phyloP scores from a whole-genome alignment of 257 asterid genomes.

The Mitragyna speciosa region DNA sequence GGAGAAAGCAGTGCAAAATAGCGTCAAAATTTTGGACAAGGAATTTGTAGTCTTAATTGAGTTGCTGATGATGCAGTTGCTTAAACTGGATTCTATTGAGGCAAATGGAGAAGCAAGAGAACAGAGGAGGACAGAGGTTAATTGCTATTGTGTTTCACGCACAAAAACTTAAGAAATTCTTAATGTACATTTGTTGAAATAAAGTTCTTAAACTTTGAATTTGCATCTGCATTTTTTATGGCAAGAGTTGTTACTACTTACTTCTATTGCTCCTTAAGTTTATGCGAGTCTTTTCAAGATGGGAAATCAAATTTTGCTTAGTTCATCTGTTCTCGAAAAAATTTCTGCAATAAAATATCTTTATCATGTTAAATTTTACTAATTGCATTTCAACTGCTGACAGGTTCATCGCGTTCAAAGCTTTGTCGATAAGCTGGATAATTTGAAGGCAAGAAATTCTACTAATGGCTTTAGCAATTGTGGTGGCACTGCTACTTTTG shows the following conservation, averaged over 20 bases:
- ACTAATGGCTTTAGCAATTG: not conserved
- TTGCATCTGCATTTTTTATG: not conserved
- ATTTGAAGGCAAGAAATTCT: conserved; percentile 24
- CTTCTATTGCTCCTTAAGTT: not conserved
- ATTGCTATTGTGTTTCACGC: not conserved
- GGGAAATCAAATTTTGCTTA: not conserved
- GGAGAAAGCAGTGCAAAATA: conserved; percentile 25
- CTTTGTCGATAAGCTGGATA: conserved; percentile 26
- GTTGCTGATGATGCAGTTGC: conserved; percentile 33
- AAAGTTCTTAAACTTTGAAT: not conserved
- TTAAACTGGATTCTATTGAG: conserved; percentile 31
- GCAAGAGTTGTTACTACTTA: not conserved
- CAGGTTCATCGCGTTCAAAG: conserved; percentile 37
- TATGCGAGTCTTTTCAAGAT: not conserved
- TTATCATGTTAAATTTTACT: not conserved
- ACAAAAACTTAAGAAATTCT: not conserved
- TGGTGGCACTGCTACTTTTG: not conserved
- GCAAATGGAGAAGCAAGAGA: conserved; percentile 32
- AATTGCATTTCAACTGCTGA: not conserved
- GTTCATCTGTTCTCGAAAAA: not conserved
- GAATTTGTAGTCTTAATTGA: conserved; percentile 29
- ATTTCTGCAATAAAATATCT: not conserved
- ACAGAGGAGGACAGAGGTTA: conserved; percentile 32
- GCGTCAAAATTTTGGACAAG: conserved; percentile 17
- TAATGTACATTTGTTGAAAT: not conserved